Evolutionary conservation across 2,329 filamentous ascomycete genomes (phyloP).

Genomic region (Botryotinia calthae): DNA sequence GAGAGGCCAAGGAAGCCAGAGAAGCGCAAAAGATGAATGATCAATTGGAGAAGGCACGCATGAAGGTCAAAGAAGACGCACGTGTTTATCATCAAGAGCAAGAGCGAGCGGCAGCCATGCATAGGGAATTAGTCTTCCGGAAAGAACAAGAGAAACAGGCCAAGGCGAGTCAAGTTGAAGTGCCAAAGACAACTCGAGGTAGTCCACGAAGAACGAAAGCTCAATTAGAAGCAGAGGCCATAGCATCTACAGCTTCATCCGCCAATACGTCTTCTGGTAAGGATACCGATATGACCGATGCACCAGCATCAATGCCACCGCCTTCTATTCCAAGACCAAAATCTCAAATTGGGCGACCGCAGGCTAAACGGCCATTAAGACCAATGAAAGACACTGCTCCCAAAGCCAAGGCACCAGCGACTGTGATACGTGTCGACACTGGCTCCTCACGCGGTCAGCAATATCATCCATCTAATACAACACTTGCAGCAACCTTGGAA

Average conservation of each 20-base stretch:
- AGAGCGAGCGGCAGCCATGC: conserved; percentile 52
- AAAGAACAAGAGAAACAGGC: conserved; percentile 51
- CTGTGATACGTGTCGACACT: conserved; percentile 69
- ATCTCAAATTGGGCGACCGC: conserved; percentile 49
- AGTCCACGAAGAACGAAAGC: conserved; percentile 53
- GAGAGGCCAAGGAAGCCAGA: conserved; percentile 60
- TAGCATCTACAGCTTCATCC: conserved; percentile 38
- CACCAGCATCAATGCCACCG: conserved; percentile 55
- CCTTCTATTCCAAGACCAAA: conserved; percentile 56
- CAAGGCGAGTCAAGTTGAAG: conserved; percentile 38
- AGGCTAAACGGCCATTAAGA: conserved; percentile 57
- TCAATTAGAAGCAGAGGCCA: conserved; percentile 38
- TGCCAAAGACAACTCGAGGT: conserved; percentile 46
- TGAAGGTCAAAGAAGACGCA: conserved; percentile 69
- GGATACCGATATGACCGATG: conserved; percentile 58
- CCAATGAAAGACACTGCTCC: conserved; percentile 57
- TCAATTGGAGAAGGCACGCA: conserved; percentile 63
- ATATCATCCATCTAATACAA: conserved; percentile 57
- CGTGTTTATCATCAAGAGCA: conserved; percentile 57
- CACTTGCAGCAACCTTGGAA: conserved; percentile 56
- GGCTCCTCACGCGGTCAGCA: conserved; percentile 63
- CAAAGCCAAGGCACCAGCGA: conserved; percentile 64
- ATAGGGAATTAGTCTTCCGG: conserved; percentile 52
- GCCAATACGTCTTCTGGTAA: conserved; percentile 40
- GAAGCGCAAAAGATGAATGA: conserved; percentile 61